Conservation (phyloP, 805 yeast species). For the Starmerella geochares region DNA sequence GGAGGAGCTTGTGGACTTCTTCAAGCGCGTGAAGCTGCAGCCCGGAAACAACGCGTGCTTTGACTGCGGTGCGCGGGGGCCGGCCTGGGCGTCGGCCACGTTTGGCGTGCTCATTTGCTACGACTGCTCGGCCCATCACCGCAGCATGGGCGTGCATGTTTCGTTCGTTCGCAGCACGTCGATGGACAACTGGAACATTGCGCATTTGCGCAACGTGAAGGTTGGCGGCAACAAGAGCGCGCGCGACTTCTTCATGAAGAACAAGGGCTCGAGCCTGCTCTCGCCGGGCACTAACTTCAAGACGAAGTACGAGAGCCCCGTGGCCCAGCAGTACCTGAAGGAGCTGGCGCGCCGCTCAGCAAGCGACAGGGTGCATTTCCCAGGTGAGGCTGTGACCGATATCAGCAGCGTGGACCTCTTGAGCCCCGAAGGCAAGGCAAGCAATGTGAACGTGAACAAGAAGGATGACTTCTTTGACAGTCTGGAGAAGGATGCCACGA, state of each 20-base stretch:
- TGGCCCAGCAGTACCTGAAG: constrained; percentile 71
- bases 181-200: constrained; percentile 88
- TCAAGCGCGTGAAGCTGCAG: constrained; percentile 50
- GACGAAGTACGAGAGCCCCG: constrained; percentile 67
- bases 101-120: constrained; percentile 87
- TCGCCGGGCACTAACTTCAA: constrained; percentile 50
- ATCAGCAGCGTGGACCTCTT: constrained; percentile 9
- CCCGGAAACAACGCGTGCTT: constrained; percentile 74
- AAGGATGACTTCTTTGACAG: constrained; percentile 80
- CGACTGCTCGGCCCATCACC: constrained; percentile 90
- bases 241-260: constrained; percentile 67
- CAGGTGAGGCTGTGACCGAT: constrained; percentile 39
- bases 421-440: constrained; percentile 14
- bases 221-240: constrained; percentile 88
- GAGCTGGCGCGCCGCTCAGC: constrained; percentile 61
- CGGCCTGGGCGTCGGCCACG: constrained; percentile 97
- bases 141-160: constrained; percentile 92
- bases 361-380: constrained; percentile 58
- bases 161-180: constrained; percentile 88
- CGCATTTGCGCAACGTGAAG: constrained; percentile 82
- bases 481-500: constrained; percentile 49
- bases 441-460: constrained; percentile 22
- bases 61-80: constrained; percentile 88
- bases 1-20: constrained; percentile 59
- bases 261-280: constrained; percentile 72